These are phyloP conservation scores for Fonsecaea erecta DNA, from an alignment of 2,329 filamentous ascomycete species.

Conservation along the genomic window DNA sequence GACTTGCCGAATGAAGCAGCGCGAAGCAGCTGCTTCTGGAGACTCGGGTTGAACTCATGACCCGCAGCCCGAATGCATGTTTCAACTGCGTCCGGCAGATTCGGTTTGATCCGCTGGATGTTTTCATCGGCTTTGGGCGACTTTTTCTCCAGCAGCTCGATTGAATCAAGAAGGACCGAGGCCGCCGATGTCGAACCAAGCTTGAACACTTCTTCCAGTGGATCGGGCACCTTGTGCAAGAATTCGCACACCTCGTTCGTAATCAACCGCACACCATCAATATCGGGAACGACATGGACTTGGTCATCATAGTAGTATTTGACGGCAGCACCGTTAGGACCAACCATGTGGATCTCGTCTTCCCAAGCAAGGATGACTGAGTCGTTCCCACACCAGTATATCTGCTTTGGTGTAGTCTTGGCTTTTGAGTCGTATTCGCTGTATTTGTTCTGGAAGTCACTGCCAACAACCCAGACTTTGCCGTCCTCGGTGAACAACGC, in stretches of 20 bases:
- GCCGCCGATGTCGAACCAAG: constrained; percentile 86
- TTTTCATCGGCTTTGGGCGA: constrained; percentile 98
- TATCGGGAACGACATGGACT: constrained; percentile 85
- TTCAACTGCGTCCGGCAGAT: constrained; percentile 89
- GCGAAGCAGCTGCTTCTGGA: constrained; percentile 95
- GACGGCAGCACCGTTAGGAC: constrained; percentile 75
- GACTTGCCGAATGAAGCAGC: constrained; percentile 98
- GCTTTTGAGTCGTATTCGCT: constrained; percentile 91
- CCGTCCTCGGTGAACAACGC: constrained; percentile 85
- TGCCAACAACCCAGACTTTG: constrained; percentile 88
- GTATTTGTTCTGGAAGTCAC: constrained; percentile 89
- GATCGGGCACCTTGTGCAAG: constrained; percentile 86
- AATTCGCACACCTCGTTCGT: constrained; percentile 97
- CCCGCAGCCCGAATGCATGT: constrained; percentile 91
- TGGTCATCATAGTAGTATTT: constrained; percentile 86
- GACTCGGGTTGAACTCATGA: constrained; percentile 84
- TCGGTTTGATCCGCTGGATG: constrained; percentile 88
- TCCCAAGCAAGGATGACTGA: constrained; percentile 95
- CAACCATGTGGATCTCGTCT: constrained; percentile 93
- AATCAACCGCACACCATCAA: constrained; percentile 85
- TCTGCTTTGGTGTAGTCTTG: constrained; percentile 79
- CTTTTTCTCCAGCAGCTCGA: constrained; percentile 86
- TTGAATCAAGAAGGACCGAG: constrained; percentile 90
- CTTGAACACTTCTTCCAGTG: constrained; percentile 86
- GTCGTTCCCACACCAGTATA: constrained; percentile 97